These are phyloP conservation scores for Trypanosomatidae sp. DNA, from an alignment of 208 protist genomes.

Conservation along the genomic window DNA sequence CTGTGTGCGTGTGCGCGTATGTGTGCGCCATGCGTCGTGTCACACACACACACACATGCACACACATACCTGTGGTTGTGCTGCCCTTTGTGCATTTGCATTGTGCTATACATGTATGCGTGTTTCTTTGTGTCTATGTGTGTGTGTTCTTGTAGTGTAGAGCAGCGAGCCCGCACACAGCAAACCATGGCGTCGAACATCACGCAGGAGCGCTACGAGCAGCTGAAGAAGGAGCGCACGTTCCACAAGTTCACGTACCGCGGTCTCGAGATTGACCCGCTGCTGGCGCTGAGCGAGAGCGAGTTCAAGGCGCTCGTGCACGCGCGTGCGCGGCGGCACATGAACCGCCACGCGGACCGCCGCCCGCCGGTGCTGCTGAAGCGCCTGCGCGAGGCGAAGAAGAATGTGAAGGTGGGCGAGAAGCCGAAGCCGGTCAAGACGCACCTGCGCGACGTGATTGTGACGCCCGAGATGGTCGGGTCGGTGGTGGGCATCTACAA, in stretches of 20 bases:
- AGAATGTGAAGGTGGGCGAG: slow-evolving; percentile 90
- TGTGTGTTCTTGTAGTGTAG: slow-evolving; percentile 4
- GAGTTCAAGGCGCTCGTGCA: slow-evolving; percentile 92
- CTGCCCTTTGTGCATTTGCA: no score
- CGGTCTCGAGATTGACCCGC: slow-evolving; percentile 91
- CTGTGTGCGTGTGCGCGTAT: no score
- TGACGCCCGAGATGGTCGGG: slow-evolving; percentile 99
- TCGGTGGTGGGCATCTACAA: slow-evolving; percentile 99
- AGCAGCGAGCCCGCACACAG: slow-evolving; percentile 3
- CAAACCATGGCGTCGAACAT: slow-evolving; percentile 58
- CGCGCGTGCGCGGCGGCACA: slow-evolving; percentile 89
- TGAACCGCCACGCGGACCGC: slow-evolving; percentile 86
- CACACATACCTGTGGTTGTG: no score
- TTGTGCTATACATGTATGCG: no score
- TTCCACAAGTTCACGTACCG: slow-evolving; percentile 98
- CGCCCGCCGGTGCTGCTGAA: slow-evolving; percentile 93
- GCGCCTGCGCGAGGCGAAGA: slow-evolving; percentile 96
- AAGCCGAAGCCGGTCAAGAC: slow-evolving; percentile 98
- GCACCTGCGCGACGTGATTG: slow-evolving; percentile 98
- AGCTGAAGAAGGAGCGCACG: slow-evolving; percentile 95
- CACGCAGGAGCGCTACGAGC: slow-evolving; percentile 77
- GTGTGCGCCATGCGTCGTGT: no score
- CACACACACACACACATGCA: no score
- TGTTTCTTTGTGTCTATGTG: background rate
- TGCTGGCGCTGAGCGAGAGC: slow-evolving; percentile 89